Evolutionary conservation across 2,329 filamentous ascomycete species (phyloP), one percentile per base, ranked within the genome.

Genomic region (Apiospora hydei): DNA sequence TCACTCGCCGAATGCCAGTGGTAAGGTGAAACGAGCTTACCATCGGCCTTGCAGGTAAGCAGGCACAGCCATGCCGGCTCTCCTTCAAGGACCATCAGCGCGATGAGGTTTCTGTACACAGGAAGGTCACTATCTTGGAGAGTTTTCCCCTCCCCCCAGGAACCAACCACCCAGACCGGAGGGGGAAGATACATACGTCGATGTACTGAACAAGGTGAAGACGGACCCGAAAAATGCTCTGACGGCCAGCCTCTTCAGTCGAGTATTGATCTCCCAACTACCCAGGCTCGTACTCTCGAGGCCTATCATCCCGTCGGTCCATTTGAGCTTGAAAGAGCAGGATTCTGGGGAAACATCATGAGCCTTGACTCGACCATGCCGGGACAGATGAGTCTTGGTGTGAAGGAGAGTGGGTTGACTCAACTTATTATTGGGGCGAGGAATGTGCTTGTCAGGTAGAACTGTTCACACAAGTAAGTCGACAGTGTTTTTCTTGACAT

Each of bases 41-140:
- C 47, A 24, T 69, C 67, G 0, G 67, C 16, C 34, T 69, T 69
- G 43, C 67, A 69, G 11, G 44, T n/a, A 11, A 69, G 67, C 0
- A 69, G 26, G 8, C 67, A 69, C n/a, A 69, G 18, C 67, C 67
- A 69, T 8, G 67, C 67, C 13, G 67, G 67, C 67, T 69, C 26
- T 13, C 67, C 67, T 13, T 69, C 67, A 24, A 69, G 44, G 4
- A 49, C 26, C 67, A 69, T 34, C 21, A 69, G 67, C 5, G 24
- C 26, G 16, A 69, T n/a, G 6, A 69, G 67, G 44, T 69, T 69
- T 8, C 67, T 69, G 8, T 47, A 11, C 3, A 8, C 34, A 41
- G 18, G 14, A 34, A 64, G 18, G 8, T 64, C 11, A 41, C 14
- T 10, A 13, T 64, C 6, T n/a, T 24, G 1, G 16, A 57, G 3